phyloP scores from a whole-genome alignment of 805 yeast genomes.

The Candida nemodendra region DNA sequence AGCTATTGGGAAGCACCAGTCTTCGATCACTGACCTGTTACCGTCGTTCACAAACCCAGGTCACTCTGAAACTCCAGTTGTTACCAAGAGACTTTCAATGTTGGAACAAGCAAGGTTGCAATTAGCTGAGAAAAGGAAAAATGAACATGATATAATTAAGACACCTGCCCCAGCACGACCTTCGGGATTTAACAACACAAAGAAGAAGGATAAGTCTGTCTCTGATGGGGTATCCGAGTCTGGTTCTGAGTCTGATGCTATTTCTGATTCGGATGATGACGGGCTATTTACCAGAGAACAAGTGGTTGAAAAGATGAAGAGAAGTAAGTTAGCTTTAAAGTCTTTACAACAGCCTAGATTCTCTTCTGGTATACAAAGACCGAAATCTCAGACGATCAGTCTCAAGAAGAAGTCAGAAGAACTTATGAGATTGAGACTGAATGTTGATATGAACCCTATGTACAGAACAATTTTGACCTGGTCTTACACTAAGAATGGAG shows the following conservation, averaged over 20 bases:
- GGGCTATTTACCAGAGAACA: conserved; percentile 43
- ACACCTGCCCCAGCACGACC: conserved; percentile 53
- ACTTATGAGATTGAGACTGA: conserved; percentile 73
- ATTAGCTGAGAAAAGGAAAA: conserved; percentile 26
- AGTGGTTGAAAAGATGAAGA: conserved; percentile 29
- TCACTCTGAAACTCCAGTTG: conserved; percentile 10
- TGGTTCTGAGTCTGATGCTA: conserved; percentile 25
- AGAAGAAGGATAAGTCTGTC: conserved; percentile 4
- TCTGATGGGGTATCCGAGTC: conserved; percentile 14
- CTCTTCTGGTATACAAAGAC: conserved; percentile 6
- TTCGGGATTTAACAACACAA: conserved; percentile 47
- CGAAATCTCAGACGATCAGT: conserved; percentile 34
- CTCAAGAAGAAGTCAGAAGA: conserved; percentile 61
- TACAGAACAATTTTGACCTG: conserved; percentile 70
- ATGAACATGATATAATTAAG: conserved; percentile 14
- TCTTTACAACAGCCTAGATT: conserved; percentile 28
- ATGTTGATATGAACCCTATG: conserved; percentile 74
- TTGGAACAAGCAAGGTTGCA: conserved; percentile 28
- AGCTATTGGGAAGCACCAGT: conserved; percentile 11
- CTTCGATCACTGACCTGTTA: conserved; percentile 14
- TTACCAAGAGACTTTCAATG: conserved; percentile 24
- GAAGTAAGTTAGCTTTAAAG: conserved; percentile 25
- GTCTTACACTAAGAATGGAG: conserved; percentile 61
- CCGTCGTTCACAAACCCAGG: conserved; percentile 2
- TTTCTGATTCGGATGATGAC: conserved; percentile 39